phyloP scores from a whole-genome alignment of 345 rosid species.

The Syzygium aromaticum region DNA sequence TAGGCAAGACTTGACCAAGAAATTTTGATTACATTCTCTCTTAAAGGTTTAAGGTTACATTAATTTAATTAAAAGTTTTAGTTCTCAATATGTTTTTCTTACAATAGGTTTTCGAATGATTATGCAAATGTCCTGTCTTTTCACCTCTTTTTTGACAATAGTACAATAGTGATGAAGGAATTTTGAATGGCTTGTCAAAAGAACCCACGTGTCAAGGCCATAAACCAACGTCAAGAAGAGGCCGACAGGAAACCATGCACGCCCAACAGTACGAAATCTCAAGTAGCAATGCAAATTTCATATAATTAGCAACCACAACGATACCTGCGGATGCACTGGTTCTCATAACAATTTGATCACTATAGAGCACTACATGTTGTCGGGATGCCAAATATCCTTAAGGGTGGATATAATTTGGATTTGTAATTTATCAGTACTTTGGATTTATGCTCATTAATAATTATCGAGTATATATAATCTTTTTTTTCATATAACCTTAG shows the following conservation, averaged over 20 bases:
- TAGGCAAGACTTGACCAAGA: neutral
- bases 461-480: too few species aligned
- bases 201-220: neutral
- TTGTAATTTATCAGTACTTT: too few species aligned
- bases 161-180: neutral
- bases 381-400: neutral
- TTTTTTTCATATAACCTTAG: too few species aligned
- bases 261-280: neutral
- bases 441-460: too few species aligned
- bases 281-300: neutral
- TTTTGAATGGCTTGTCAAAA: neutral
- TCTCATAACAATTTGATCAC: neutral
- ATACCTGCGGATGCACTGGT: neutral
- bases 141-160: neutral
- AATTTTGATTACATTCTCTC: neutral
- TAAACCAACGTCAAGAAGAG: neutral
- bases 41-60: neutral
- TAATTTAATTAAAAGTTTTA: neutral
- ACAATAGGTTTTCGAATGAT: neutral
- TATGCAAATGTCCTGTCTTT: neutral
- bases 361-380: neutral
- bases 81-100: neutral
- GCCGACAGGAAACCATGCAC: neutral
- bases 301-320: neutral
- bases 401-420: neutral